Percentiles rank a stretch among this genome's conserved stretches.
Evolutionary conservation across 768 basidiomycete species (phyloP).

Genomic region (Pleurotus pulmonarius): DNA sequence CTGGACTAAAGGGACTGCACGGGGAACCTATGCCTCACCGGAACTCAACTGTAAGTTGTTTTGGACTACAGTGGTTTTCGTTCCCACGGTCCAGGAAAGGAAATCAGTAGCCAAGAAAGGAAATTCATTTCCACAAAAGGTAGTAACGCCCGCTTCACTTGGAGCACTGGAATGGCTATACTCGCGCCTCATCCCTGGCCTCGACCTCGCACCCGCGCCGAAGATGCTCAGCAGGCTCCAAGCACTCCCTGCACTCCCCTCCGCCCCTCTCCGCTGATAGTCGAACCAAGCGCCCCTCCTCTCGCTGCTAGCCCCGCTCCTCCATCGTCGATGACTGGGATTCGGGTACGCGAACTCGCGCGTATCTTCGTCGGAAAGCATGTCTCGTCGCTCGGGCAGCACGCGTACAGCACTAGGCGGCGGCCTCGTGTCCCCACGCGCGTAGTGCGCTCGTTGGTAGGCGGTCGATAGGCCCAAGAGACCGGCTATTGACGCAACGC

Average conservation of each 20-base stretch:
- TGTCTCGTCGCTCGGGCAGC: conserved; percentile 50
- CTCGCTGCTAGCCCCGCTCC: conserved; percentile 12
- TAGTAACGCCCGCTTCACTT: too few relatives aligned
- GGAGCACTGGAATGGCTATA: conserved; percentile 32
- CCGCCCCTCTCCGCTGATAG: conserved; percentile 20
- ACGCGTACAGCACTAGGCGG: conserved; percentile 19
- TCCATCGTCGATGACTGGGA: not conserved
- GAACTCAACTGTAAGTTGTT: too few relatives aligned
- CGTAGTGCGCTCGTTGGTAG: not conserved
- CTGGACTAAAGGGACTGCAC: too few relatives aligned
- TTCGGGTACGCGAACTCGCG: conserved; percentile 37
- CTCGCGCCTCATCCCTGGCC: conserved; percentile 27
- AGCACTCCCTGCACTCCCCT: conserved; percentile 41
- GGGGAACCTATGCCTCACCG: too few relatives aligned
- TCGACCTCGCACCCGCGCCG: conserved; percentile 19
- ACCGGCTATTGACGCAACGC: conserved; percentile 1
- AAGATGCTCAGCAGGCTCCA: conserved; percentile 54
- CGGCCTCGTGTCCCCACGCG: not conserved
- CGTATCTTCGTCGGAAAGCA: conserved; percentile 76
- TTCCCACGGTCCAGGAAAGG: too few relatives aligned
- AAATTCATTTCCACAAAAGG: too few relatives aligned
- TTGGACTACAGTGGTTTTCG: too few relatives aligned
- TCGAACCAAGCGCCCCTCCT: conserved; percentile 30
- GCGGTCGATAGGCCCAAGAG: not conserved
- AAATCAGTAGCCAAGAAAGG: too few relatives aligned